phyloP scores from a whole-genome alignment of 2,329 filamentous ascomycete genomes.

The Chaetothyriales sp. region DNA sequence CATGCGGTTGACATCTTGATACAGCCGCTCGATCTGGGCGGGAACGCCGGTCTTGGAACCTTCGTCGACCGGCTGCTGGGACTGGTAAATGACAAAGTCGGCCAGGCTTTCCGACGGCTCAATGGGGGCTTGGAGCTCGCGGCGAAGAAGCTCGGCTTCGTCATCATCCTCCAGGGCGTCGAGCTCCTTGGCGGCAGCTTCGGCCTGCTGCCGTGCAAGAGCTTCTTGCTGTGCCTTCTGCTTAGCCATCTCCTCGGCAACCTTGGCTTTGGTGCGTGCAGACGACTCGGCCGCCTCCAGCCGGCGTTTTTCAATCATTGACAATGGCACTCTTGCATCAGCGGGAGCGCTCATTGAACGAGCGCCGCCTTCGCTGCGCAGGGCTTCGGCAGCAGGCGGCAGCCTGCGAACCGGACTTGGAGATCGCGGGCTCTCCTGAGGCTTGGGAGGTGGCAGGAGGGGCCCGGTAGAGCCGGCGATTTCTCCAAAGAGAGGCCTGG shows the following conservation, averaged over 20 bases:
- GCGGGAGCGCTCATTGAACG: slow-evolving; percentile 28
- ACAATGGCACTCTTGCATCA: slow-evolving; percentile 19
- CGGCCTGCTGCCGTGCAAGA: slow-evolving; percentile 11
- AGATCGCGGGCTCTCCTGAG: slow-evolving; percentile 29
- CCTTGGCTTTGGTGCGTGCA: neutral
- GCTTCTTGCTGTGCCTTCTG: slow-evolving; percentile 15
- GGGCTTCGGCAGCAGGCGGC: slow-evolving; percentile 16
- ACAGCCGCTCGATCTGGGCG: slow-evolving; percentile 36
- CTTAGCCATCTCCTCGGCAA: slow-evolving; percentile 10
- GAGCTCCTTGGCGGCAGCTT: slow-evolving; percentile 25
- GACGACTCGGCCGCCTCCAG: neutral
- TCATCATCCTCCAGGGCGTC: slow-evolving; percentile 25
- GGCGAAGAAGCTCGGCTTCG: slow-evolving; percentile 34
- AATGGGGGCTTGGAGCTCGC: slow-evolving; percentile 31
- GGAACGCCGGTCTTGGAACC: slow-evolving; percentile 33
- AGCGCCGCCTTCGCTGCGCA: slow-evolving; percentile 22
- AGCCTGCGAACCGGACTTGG: slow-evolving; percentile 32
- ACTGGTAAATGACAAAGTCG: slow-evolving; percentile 36
- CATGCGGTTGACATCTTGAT: slow-evolving; percentile 56
- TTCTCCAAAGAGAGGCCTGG: slow-evolving; percentile 32
- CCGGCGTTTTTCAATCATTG: slow-evolving; percentile 27
- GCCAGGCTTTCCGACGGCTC: slow-evolving; percentile 32
- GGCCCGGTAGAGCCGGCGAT: slow-evolving; percentile 24
- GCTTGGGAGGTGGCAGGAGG: slow-evolving; percentile 25
- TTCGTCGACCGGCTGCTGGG: slow-evolving; percentile 31